These are phyloP conservation scores for sweet orange (Citrus sinensis) DNA, from an alignment of 345 rosid species.

Conservation along the genomic window DVS_A1.0 CM039167.1:15378501-15379000, in stretches of 20 bases:
- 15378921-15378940: conserved; percentile 12
- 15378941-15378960: conserved; percentile 20
- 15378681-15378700: conserved; percentile 7
- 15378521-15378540: conserved; percentile 9
- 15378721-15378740: conserved; percentile 13
- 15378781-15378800: conserved; percentile 14
- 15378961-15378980: conserved; percentile 16
- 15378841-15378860: conserved; percentile 25
- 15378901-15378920: conserved; percentile 13
- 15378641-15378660: conserved; percentile 12
- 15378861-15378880: conserved; percentile 18
- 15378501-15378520: conserved; percentile 25
- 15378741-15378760: conserved; percentile 7
- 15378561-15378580: conserved; percentile 15
- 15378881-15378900: conserved; percentile 20
- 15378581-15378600: conserved; percentile 11
- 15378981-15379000: conserved; percentile 14
- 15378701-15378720: conserved; percentile 7
- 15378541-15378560: conserved; percentile 7
- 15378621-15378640: conserved; percentile 13
- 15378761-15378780: conserved; percentile 18
- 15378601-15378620: conserved; percentile 12
- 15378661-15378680: conserved; percentile 9
- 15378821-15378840: conserved; percentile 25
- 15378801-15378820: conserved; percentile 21